Evolutionary conservation across 2,329 filamentous ascomycete genomes (phyloP).

Genomic region (Colletotrichum musicola): DNA sequence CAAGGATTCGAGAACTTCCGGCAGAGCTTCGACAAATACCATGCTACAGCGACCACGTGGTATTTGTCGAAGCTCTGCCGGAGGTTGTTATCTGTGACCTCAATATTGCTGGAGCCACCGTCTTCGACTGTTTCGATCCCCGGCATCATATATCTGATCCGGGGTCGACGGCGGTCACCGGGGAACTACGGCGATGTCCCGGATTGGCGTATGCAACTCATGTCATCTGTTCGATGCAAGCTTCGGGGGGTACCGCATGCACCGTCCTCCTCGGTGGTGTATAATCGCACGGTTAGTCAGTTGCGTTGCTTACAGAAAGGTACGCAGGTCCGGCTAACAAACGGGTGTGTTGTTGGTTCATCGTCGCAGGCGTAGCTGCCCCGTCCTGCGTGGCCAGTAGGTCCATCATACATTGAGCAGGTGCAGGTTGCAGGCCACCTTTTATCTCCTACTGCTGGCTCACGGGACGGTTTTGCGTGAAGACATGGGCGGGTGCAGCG

Average conservation of each 20-base stretch:
- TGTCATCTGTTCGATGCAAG: conserved; percentile 49
- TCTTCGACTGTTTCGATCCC: neutral
- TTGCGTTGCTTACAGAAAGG: conserved; percentile 49
- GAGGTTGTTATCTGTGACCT: neutral
- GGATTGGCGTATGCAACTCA: conserved; percentile 47
- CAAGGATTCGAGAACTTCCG: neutral
- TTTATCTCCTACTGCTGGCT: conserved; percentile 55
- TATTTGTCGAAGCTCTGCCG: neutral
- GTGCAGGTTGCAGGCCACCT: conserved; percentile 52
- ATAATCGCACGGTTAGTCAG: conserved; percentile 46
- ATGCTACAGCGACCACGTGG: neutral
- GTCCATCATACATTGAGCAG: conserved; percentile 58
- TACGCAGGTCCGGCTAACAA: neutral
- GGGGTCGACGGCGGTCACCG: conserved; percentile 45
- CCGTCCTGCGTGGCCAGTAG: conserved; percentile 52
- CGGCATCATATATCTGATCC: conserved; percentile 17
- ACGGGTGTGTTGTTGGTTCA: conserved; percentile 53
- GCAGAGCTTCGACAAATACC: no score
- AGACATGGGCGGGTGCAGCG: conserved; percentile 41
- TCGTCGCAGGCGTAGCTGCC: conserved; percentile 52
- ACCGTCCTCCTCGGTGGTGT: conserved; percentile 47
- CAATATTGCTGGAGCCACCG: neutral
- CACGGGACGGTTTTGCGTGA: conserved; percentile 51
- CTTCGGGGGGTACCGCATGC: conserved; percentile 49
- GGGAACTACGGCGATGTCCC: conserved; percentile 49